Evolutionary conservation across 129 eudicot species (phyloP).

Genomic region (Pittosporum tobira): DNA sequence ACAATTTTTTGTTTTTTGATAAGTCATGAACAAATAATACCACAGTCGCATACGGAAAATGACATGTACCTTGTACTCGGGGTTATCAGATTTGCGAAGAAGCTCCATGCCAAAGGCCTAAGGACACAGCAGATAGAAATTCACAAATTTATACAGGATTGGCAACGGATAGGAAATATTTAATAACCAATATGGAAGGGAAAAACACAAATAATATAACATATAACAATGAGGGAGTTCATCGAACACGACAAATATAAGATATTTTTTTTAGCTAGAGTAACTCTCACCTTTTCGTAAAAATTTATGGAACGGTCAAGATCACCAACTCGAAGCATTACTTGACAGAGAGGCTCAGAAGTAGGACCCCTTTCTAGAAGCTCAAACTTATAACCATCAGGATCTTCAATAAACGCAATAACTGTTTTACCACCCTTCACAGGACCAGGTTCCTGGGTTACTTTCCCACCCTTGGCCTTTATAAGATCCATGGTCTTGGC

Average conservation of each 20-base stretch:
- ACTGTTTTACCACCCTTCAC: conserved; percentile 88
- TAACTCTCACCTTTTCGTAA: conserved; percentile 65
- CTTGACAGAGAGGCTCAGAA: conserved; percentile 98
- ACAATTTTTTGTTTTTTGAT: too few relatives aligned
- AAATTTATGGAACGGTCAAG: conserved; percentile 87
- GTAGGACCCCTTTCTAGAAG: conserved; percentile 96
- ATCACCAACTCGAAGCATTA: conserved; percentile 98
- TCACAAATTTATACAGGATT: conserved; percentile 5
- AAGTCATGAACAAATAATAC: too few relatives aligned
- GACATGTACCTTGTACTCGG: conserved; percentile 73
- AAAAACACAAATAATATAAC: background rate
- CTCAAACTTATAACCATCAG: conserved; percentile 97
- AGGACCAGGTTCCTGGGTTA: conserved; percentile 93
- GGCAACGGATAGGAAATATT: conserved; percentile 4
- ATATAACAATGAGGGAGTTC: background rate
- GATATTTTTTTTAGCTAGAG: conserved; percentile 1
- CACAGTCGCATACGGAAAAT: background rate
- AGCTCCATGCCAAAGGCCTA: conserved; percentile 99
- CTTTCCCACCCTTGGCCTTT: conserved; percentile 95
- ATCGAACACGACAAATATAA: background rate
- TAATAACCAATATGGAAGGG: background rate
- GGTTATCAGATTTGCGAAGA: conserved; percentile 71
- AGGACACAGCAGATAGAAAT: conserved; percentile 2
- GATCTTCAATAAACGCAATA: conserved; percentile 95
- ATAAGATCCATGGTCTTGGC: conserved; percentile 82